These are phyloP conservation scores for Trichomonascaceae sp. DNA, from an alignment of 1,139 yeast species.

Conservation along the genomic window DNA sequence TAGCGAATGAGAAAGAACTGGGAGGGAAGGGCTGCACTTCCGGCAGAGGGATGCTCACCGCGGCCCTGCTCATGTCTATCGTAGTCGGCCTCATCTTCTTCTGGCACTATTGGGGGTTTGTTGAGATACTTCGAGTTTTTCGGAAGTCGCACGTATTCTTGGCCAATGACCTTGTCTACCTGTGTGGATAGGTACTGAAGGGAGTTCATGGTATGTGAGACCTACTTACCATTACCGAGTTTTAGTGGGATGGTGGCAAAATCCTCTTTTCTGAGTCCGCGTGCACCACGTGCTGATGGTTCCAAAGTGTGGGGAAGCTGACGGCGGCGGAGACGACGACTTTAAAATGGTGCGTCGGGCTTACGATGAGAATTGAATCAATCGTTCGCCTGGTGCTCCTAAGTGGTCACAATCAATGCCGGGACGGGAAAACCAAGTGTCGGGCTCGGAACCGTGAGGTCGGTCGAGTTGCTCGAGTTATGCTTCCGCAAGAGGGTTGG, in stretches of 20 bases:
- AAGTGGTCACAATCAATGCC: not conserved
- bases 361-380: not conserved
- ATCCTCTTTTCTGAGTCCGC: not conserved
- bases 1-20: not conserved
- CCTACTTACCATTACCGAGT: not conserved
- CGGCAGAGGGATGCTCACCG: not conserved
- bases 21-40: not conserved
- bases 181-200: constrained; percentile 21
- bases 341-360: not conserved
- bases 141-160: constrained; percentile 1
- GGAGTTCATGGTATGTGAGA: constrained; percentile 17
- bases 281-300: not conserved
- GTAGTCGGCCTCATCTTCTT: not conserved
- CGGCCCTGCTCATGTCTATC: constrained; percentile 1
- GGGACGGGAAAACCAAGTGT: no score
- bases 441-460: no score
- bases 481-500: no score
- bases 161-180: constrained; percentile 21
- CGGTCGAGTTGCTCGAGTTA: no score
- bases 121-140: not conserved
- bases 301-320: not conserved
- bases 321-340: not conserved
- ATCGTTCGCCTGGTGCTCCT: not conserved
- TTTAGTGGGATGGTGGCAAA: not conserved
- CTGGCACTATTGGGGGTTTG: not conserved